phyloP scores from a whole-genome alignment of 495 filamentous ascomycete species.

The Annulohypoxylon moriforme region DNA sequence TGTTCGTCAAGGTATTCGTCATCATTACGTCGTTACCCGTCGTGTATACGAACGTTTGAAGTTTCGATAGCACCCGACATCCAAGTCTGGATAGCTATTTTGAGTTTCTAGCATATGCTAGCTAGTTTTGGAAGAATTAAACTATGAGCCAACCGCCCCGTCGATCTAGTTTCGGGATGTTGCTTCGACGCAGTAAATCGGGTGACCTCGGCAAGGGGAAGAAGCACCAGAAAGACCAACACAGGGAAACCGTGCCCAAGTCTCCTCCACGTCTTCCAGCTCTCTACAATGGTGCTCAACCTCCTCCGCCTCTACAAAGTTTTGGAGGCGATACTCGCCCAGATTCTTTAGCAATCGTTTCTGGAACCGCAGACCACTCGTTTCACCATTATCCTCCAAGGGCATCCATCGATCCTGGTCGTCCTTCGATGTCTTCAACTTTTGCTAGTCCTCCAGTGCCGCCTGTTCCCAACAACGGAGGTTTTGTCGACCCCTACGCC shows the following conservation, averaged over 20 bases:
- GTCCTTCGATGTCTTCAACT: constrained; percentile 58
- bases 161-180: constrained; percentile 68
- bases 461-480: constrained; percentile 65
- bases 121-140: constrained; percentile 38
- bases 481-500: constrained; percentile 78
- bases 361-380: constrained; percentile 60
- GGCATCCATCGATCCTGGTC: constrained; percentile 51
- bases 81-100: constrained; percentile 28
- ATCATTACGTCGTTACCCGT: constrained; percentile 21
- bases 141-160: constrained; percentile 60
- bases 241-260: constrained; percentile 73
- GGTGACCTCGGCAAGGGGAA: constrained; percentile 73
- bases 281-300: constrained; percentile 69
- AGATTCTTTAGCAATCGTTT: constrained; percentile 73
- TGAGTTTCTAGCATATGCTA: constrained; percentile 27
- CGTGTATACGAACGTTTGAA: constrained; percentile 7
- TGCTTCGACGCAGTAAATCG: constrained; percentile 85
- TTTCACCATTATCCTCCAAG: constrained; percentile 46
- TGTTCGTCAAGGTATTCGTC: constrained; percentile 28
- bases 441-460: constrained; percentile 56
- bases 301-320: constrained; percentile 70
- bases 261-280: constrained; percentile 84
- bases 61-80: constrained; percentile 13
- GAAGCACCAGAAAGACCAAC: constrained; percentile 73
- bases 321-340: constrained; percentile 79